Base-by-base conservation (phyloP, 2,329 filamentous ascomycete genomes). In the Fusarium sp. region DNA sequence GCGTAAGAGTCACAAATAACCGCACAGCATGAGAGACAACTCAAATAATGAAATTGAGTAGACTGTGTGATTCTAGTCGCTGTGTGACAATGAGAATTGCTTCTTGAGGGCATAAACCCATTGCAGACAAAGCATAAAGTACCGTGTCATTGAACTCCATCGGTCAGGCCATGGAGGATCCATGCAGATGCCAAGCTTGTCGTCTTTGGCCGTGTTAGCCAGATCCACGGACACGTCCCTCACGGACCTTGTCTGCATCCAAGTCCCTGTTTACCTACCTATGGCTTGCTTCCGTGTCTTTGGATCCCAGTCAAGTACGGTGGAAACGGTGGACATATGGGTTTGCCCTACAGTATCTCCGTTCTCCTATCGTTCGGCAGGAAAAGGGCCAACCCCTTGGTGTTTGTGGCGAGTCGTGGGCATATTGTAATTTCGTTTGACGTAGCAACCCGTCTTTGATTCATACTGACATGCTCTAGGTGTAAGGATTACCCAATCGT, bases 311-410 rank as follows among this genome's bases (percentile, higher is more conserved):
- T 52, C 52, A 51, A 50, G 54, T 50, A 54, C 58, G 72, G 73
- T 72, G 71, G 65, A 54, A 64, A 66, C 73, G 71, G 73, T 74
- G 72, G 63, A 20, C 17, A 61, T 54, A 62, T 61, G 58, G 57
- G 52, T 28, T 55, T 55, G 42, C 54, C 49, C 54, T 60, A 28
- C 39, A 42, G 45, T 33, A 63, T 46, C 34, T 61, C 66, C 57
- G 36, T 53, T 66, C 38, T 31, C 44, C 39, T 58, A 65, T 34
- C 43, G 20, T 36, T 53, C 53, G 59, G 61, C 51, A 46, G n/a
- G 56, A 69, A 63, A 49, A 28, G 54, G 44, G 34, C 50, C 17
- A 46, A 24, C 39, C 20, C 50, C 60, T 48, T 40, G 48, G 31
- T 52, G 33, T 17, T 31, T 31, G 28, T 31, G 28, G 28, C 28